phyloP scores from a whole-genome alignment of 2,329 filamentous ascomycete genomes.

The Colletotrichum simmondsii region DNA sequence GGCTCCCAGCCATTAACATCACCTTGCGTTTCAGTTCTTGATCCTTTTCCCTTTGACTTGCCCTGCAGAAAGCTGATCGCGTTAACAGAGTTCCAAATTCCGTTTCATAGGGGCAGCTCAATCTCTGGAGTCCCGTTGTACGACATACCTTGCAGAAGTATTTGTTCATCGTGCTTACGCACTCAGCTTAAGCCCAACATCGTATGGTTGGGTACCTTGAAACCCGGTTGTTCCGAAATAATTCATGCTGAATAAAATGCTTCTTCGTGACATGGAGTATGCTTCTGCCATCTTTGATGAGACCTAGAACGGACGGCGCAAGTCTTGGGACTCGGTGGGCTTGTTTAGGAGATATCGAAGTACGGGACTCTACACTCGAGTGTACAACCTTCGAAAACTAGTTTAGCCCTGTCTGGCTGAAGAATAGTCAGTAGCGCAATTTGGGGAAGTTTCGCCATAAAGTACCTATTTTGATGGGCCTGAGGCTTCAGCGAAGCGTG shows the following conservation, averaged over 20 bases:
- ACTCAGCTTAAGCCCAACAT: neutral
- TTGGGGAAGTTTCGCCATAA: too few species aligned
- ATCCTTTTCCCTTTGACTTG: neutral
- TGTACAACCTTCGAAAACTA: neutral
- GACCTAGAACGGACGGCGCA: neutral
- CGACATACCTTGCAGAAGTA: conserved; percentile 8
- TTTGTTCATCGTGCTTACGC: neutral
- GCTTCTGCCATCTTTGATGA: neutral
- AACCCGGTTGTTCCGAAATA: neutral
- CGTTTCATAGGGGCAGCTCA: neutral
- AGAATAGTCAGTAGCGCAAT: neutral
- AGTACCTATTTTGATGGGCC: neutral
- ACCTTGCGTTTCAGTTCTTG: neutral
- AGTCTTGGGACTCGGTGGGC: neutral
- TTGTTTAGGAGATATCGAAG: neutral
- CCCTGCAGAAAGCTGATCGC: neutral
- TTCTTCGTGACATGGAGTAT: neutral
- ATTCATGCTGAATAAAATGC: neutral
- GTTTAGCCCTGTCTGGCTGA: neutral
- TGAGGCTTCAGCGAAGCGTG: neutral
- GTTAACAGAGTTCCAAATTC: neutral
- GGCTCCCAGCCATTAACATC: neutral
- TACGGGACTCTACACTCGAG: neutral
- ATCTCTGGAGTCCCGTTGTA: neutral
- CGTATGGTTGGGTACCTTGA: neutral